phyloP scores from a whole-genome alignment of 2,329 filamentous ascomycete species.

The Trichoderma sp. region DNA sequence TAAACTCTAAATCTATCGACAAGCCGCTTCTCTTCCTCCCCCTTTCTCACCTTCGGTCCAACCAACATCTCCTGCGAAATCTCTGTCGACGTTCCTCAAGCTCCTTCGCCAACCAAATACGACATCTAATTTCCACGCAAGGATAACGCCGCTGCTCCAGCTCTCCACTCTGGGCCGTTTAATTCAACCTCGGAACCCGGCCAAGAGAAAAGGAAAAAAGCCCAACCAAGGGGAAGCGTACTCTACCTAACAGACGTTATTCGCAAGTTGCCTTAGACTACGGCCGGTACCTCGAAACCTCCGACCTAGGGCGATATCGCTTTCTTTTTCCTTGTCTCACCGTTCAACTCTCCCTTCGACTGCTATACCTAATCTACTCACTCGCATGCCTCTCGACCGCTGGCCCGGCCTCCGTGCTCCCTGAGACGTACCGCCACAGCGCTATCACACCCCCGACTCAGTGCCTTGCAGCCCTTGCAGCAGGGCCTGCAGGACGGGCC shows the following conservation, averaged over 20 bases:
- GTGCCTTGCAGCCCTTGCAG: slow-evolving; percentile 26
- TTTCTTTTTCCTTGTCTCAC: neutral
- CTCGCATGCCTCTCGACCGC: neutral
- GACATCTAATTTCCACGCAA: neutral
- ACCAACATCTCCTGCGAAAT: neutral
- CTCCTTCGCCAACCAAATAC: neutral
- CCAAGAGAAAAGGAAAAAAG: neutral
- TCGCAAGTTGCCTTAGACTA: neutral
- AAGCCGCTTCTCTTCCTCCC: neutral
- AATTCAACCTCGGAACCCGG: neutral
- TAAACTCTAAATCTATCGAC: slow-evolving; percentile 10
- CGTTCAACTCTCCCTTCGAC: neutral
- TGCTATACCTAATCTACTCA: neutral
- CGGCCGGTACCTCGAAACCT: neutral
- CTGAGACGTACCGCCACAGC: slow-evolving; percentile 11
- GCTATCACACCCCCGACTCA: slow-evolving; percentile 26
- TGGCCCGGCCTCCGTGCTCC: slow-evolving; percentile 11
- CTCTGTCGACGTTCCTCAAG: neutral
- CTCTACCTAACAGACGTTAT: neutral
- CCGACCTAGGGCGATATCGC: neutral
- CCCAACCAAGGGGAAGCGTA: neutral
- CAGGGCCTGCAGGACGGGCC: slow-evolving; percentile 27
- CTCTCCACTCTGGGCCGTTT: slow-evolving; percentile 1
- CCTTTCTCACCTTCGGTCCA: neutral
- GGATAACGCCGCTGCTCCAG: neutral